phyloP scores from a whole-genome alignment of 2,329 filamentous ascomycete species.

The Sordariomycetes sp. region DNA sequence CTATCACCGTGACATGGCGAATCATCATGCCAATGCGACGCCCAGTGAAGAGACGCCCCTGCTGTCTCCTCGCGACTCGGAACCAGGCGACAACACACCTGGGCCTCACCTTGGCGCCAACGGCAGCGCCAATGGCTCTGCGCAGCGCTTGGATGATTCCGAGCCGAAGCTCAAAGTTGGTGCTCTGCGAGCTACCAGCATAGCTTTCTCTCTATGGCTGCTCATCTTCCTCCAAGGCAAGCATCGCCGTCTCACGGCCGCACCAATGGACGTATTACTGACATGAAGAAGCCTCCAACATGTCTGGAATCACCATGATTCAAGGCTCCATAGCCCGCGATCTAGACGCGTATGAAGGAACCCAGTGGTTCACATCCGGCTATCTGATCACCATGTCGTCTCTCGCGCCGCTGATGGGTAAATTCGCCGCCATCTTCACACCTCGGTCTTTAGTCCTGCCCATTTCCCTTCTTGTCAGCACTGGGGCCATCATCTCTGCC shows the following conservation, averaged over 20 bases:
- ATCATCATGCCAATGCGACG: no score
- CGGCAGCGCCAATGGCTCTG: no score
- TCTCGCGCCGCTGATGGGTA: slow-evolving; percentile 60
- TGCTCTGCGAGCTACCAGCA: slow-evolving; percentile 27
- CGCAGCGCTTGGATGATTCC: no score
- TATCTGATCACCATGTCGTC: slow-evolving; percentile 58
- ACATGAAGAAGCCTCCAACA: slow-evolving; percentile 47
- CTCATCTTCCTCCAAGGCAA: slow-evolving; percentile 53
- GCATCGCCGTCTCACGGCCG: slow-evolving; percentile 3
- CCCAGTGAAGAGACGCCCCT: no score
- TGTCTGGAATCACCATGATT: slow-evolving; percentile 73
- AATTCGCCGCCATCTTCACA: slow-evolving; percentile 66
- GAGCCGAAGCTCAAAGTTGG: slow-evolving; percentile 14
- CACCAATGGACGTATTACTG: background rate
- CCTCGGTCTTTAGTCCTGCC: slow-evolving; percentile 56
- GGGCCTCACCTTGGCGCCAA: no score
- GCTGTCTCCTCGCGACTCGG: no score
- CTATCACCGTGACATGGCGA: no score
- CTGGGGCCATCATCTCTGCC: slow-evolving; percentile 58
- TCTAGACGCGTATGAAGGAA: slow-evolving; percentile 61
- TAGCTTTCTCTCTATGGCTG: slow-evolving; percentile 43
- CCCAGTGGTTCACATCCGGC: slow-evolving; percentile 73
- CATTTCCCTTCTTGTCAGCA: slow-evolving; percentile 46
- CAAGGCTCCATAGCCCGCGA: slow-evolving; percentile 70
- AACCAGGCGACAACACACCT: no score